phyloP scores from a whole-genome alignment of 352 stramenopile species.

The Aphanomyces euteiches region DNA sequence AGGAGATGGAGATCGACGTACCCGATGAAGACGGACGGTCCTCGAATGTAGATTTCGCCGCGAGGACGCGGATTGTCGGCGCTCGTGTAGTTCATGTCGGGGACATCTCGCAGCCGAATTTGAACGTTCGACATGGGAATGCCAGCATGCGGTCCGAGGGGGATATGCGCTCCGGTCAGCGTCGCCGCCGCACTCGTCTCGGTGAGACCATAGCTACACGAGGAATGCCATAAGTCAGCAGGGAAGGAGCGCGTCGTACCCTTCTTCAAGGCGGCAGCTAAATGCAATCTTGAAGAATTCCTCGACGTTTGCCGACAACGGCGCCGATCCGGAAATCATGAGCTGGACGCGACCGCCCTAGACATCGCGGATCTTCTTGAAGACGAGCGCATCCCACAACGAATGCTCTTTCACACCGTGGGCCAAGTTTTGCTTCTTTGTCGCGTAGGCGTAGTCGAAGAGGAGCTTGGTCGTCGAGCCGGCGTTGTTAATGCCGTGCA shows the following conservation, averaged over 20 bases:
- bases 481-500: slow-evolving; percentile 56
- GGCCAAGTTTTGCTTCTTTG: slow-evolving; percentile 51
- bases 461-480: slow-evolving; percentile 64
- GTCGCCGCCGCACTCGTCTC: slow-evolving; percentile 89
- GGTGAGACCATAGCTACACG: slow-evolving; percentile 74
- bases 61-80: slow-evolving; percentile 62
- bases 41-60: slow-evolving; percentile 57
- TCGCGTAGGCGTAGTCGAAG: slow-evolving; percentile 57
- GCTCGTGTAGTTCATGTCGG: slow-evolving; percentile 91
- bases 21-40: neutral
- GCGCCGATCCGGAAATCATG: slow-evolving; percentile 93
- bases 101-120: slow-evolving; percentile 92
- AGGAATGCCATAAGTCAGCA: neutral
- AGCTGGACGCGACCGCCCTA: slow-evolving; percentile 86
- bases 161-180: slow-evolving; percentile 54
- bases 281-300: slow-evolving; percentile 96
- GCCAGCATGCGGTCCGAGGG: slow-evolving; percentile 82
- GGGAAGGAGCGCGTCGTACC: slow-evolving; percentile 62
- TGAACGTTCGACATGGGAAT: slow-evolving; percentile 82
- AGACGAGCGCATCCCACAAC: slow-evolving; percentile 93
- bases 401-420: too few species aligned
- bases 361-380: slow-evolving; percentile 91
- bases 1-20: too few species aligned
- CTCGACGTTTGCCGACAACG: slow-evolving; percentile 90
- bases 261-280: slow-evolving; percentile 89